These are phyloP conservation scores for Quercus gilva DNA, from an alignment of 306 rosid genomes.

Conservation along the genomic window DNA sequence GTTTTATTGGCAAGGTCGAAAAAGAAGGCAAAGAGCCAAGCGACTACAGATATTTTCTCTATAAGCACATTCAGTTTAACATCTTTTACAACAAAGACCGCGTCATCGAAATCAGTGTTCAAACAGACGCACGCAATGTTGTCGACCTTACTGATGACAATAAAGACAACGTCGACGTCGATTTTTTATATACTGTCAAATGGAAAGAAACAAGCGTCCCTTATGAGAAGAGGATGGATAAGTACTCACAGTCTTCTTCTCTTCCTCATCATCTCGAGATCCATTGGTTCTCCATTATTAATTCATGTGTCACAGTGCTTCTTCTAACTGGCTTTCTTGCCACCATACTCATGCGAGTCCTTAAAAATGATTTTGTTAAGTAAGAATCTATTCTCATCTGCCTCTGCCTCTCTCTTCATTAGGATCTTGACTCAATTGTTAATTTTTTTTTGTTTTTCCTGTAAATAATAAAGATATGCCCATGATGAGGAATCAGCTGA, in stretches of 20 bases:
- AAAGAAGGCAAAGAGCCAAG: constrained; percentile 75
- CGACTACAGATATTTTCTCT: constrained; percentile 64
- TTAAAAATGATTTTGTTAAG: constrained; percentile 93
- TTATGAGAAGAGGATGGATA: constrained; percentile 85
- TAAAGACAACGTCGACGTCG: constrained; percentile 41
- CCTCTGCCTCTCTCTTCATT: not conserved
- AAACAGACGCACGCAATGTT: constrained; percentile 51
- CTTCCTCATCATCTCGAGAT: constrained; percentile 85
- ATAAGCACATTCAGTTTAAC: constrained; percentile 76
- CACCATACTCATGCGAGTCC: constrained; percentile 79
- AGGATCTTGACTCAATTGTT: not conserved
- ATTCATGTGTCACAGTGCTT: constrained; percentile 83
- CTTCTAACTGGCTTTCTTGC: constrained; percentile 86
- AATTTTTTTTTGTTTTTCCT: not conserved
- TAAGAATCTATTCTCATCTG: constrained; percentile 31
- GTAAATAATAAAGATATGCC: constrained; percentile 33
- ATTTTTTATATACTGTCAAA: constrained; percentile 64
- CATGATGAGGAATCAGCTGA: constrained; percentile 58
- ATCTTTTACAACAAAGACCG: constrained; percentile 68
- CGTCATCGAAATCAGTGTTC: constrained; percentile 67
- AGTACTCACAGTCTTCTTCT: constrained; percentile 64
- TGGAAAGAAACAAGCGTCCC: constrained; percentile 80
- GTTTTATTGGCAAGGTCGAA: constrained; percentile 76
- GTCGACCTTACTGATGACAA: constrained; percentile 73
- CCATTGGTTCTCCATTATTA: constrained; percentile 90